Evolutionary conservation across 305 asterid species (phyloP), one percentile per base, ranked within the genome.

Genomic region (Ajuga reptans): DNA sequence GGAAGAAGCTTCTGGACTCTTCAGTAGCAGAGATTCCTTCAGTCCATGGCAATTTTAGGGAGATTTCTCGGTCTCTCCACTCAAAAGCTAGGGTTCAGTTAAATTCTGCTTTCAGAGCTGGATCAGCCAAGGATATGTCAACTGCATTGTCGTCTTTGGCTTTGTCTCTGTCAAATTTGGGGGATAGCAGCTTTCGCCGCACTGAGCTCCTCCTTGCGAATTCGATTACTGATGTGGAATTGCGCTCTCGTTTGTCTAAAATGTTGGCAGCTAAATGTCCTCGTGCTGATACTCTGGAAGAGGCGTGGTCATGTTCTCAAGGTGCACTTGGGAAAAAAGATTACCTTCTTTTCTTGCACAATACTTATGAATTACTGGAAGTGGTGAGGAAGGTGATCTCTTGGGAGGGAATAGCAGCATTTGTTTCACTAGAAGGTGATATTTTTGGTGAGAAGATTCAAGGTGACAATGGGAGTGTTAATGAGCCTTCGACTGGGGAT

Each of bases 391-490:
- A 86, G 79, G 80, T 85, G 21, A 72, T 93, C 49, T 84, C 88
- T 9, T 86, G 85, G 92, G 99, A 93, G 79, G 96, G 82, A 6
- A 67, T 79, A 33, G 72, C 75, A 69, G 95, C 99, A 37, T 87
- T 89, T 76, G 42, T 85, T 53, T 74, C 84, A 14, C 89, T 89
- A 2, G 96, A 87, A 69, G 96, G 70, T 53, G 89, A 79, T 37
- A 1, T 74, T 42, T 79, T 84, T 42, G 62, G 36, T 8, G 79
- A 72, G 34, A 71, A 54, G 50, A 58, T 10, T 61, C 69, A 37
- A 60, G 82, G 65, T 33, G 74, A 62, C 47, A 81, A 66, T 82
- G 82, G 73, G 54, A 69, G 77, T 64, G 49, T 69, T 58, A 46
- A 45, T 31, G 77, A 69, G 65, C 71, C 73, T 78, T 56, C 79